Percentiles rank a stretch among this genome's conserved stretches.
Evolutionary conservation across 331 rosid genomes (phyloP).

Genomic region (Erythrophleum ivorense): DNA sequence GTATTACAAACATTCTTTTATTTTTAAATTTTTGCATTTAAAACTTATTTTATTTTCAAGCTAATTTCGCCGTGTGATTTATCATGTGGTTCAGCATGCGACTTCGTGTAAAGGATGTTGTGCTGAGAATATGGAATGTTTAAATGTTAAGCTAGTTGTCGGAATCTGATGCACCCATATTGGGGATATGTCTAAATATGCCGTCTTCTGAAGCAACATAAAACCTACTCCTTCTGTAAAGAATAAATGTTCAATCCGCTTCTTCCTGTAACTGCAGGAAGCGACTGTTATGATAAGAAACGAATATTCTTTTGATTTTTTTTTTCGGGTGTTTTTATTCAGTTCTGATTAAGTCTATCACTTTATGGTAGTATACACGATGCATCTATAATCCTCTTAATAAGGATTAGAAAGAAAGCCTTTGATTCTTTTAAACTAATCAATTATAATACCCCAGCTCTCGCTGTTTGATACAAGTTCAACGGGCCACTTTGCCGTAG

Average conservation of each 20-base stretch:
- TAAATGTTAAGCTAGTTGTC: not conserved
- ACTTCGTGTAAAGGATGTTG: not conserved
- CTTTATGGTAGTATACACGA: not conserved
- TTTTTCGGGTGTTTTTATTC: not conserved
- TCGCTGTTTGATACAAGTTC: not conserved
- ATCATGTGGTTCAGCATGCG: not conserved
- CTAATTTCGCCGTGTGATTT: too few species aligned
- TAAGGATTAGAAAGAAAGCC: not conserved
- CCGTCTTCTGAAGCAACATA: slow-evolving; percentile 17
- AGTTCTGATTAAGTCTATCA: not conserved
- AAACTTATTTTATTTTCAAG: too few species aligned
- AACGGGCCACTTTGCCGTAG: not conserved
- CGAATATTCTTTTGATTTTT: slow-evolving; percentile 26
- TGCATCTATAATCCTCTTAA: not conserved
- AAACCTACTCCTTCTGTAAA: slow-evolving; percentile 38
- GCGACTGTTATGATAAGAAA: slow-evolving; percentile 1
- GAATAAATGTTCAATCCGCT: slow-evolving; percentile 31
- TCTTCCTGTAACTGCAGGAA: slow-evolving; percentile 23
- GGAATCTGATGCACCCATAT: slow-evolving; percentile 4
- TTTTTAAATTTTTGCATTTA: too few species aligned
- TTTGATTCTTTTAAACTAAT: not conserved
- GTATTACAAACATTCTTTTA: too few species aligned
- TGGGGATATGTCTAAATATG: not conserved
- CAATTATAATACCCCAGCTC: not conserved
- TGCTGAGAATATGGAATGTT: not conserved